phyloP scores from a whole-genome alignment of 208 protist genomes.

The Acanthamoeba culbertsoni region DNA sequence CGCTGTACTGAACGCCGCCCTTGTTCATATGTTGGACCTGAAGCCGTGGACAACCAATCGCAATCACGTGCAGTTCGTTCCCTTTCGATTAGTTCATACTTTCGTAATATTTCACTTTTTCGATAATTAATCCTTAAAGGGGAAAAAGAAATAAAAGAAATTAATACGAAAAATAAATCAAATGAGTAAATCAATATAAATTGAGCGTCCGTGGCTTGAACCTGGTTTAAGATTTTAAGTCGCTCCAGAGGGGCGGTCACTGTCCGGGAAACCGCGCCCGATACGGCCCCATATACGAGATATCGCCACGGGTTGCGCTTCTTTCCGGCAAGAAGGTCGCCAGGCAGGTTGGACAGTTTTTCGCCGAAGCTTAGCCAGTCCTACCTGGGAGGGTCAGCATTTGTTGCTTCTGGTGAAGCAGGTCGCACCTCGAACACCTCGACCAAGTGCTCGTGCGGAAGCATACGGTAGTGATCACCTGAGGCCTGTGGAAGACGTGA shows the following conservation, averaged over 20 bases:
- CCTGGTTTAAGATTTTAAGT: constrained; percentile 66
- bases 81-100: no score
- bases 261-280: constrained; percentile 91
- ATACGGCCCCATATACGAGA: constrained; percentile 90
- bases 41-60: background rate
- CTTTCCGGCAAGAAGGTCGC: background rate
- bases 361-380: constrained; percentile 26
- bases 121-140: no score
- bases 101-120: no score
- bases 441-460: background rate
- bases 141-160: no score
- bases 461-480: background rate
- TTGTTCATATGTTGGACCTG: constrained; percentile 34
- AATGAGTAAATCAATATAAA: no score
- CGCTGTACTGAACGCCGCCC: background rate
- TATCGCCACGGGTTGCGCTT: constrained; percentile 63
- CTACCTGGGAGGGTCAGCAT: background rate
- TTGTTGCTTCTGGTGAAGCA: background rate
- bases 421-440: background rate
- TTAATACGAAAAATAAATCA: no score
- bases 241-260: constrained; percentile 91
- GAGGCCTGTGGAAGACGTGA: background rate
- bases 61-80: background rate
- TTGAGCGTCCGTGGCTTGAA: no score
- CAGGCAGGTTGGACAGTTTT: constrained; percentile 1